phyloP scores from a whole-genome alignment of 768 basidiomycete species.

The Kwoniella sp. region DNA sequence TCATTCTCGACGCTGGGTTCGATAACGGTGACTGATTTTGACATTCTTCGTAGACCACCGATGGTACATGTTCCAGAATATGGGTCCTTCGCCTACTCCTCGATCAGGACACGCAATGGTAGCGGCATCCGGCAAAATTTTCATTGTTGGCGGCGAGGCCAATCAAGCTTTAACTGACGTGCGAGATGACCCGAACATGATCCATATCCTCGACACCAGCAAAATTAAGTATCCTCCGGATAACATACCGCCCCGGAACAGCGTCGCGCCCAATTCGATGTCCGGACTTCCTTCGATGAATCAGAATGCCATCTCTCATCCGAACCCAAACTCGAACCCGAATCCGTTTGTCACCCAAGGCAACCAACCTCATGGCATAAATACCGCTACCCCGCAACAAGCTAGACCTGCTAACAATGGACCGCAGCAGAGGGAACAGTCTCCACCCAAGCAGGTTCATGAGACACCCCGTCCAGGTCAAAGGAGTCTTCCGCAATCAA shows the following conservation, averaged over 20 bases:
- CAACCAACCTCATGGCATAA: not conserved
- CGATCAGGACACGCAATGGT: slow-evolving; percentile 99
- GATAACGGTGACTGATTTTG: slow-evolving; percentile 60
- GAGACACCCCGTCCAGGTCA: slow-evolving; percentile 31
- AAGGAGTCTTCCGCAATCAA: slow-evolving; percentile 20
- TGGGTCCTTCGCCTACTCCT: slow-evolving; percentile 92
- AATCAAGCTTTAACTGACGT: slow-evolving; percentile 65
- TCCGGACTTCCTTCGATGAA: slow-evolving; percentile 7
- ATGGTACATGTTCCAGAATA: slow-evolving; percentile 99
- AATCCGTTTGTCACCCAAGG: not conserved
- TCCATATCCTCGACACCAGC: slow-evolving; percentile 95
- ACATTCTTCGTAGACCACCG: slow-evolving; percentile 75
- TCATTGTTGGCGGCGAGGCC: slow-evolving; percentile 93
- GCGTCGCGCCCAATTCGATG: slow-evolving; percentile 18
- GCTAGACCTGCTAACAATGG: not conserved
- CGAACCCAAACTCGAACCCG: slow-evolving; percentile 23
- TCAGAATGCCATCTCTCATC: too few species aligned
- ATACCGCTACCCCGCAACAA: not conserved
- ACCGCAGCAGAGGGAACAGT: not conserved
- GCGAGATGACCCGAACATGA: slow-evolving; percentile 73
- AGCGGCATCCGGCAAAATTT: slow-evolving; percentile 75
- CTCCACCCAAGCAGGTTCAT: slow-evolving; percentile 21
- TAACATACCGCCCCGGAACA: slow-evolving; percentile 57
- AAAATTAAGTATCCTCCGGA: slow-evolving; percentile 89
- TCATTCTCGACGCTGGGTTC: not conserved